phyloP scores from a whole-genome alignment of 2,329 filamentous ascomycete species.

The Hypoxylon sp. region DNA sequence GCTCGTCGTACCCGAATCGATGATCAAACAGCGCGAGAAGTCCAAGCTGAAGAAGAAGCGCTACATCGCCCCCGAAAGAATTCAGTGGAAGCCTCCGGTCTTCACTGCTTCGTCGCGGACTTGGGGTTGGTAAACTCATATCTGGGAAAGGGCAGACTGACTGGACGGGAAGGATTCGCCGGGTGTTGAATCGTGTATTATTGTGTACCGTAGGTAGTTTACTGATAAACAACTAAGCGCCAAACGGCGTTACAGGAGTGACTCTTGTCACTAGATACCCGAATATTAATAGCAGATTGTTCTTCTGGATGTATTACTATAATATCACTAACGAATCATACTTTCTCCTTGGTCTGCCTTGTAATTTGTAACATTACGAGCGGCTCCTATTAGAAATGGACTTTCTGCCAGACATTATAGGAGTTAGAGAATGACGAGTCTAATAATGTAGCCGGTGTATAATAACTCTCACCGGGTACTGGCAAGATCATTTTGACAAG shows the following conservation, averaged over 20 bases:
- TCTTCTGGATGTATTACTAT: background rate
- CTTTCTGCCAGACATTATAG: background rate
- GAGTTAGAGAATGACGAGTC: background rate
- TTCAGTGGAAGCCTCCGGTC: constrained; percentile 96
- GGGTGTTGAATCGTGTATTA: background rate
- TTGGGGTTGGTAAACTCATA: constrained; percentile 82
- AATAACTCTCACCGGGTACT: too few relatives aligned
- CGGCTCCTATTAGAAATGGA: too few relatives aligned
- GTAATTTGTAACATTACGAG: too few relatives aligned
- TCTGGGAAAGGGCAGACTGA: background rate
- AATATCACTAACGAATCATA: background rate
- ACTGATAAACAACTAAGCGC: background rate
- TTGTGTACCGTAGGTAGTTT: background rate
- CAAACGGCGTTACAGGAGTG: background rate
- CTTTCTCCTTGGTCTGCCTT: background rate
- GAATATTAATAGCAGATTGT: constrained; percentile 6
- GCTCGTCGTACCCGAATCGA: constrained; percentile 87
- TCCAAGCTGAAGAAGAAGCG: constrained; percentile 82
- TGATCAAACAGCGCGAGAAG: constrained; percentile 83
- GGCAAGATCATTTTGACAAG: too few relatives aligned
- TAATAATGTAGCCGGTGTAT: background rate
- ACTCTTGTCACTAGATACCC: constrained; percentile 27
- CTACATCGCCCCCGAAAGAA: constrained; percentile 78
- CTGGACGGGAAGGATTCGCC: background rate
- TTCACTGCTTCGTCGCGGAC: constrained; percentile 91